Base-by-base conservation (phyloP, 2,329 filamentous ascomycete species). In the Orbilia quercus region DNA sequence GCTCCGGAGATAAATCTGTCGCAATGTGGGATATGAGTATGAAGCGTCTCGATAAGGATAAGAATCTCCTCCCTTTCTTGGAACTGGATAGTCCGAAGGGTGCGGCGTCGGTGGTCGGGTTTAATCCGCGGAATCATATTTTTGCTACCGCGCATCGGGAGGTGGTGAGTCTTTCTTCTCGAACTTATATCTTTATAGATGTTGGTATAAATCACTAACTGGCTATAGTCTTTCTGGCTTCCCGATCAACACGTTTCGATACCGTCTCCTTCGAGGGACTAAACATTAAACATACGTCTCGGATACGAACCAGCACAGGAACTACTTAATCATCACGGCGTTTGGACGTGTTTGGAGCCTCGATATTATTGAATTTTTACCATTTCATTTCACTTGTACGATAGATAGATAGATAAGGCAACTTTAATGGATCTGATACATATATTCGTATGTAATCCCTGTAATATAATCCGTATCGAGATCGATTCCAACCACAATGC, bases 51-150 rank as follows among this genome's bases (percentile, higher is more conserved):
- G 80, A 83, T 6, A 83, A 86, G 36, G 85, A 85, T 77, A 86
- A 87, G 78, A 82, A 86, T 1, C 79, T 92, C 62, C 85, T 86
- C 42, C 90, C 91, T 55, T 85, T 82, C 48, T 85, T 85, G 80
- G 87, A 86, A 50, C 76, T 81, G 75, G 79, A 81, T 47, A 76
- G 59, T 80, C 82, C 73, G 78, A 86, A 85, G 82, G 88, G 84
- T 79, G 88, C 87, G 81, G 87, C 87, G 2, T 90, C 90, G 0
- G 85, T 96, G 11, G 84, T 96, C 44, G 91, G 90, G 20, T 95
- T 92, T 80, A 98, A 97, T 79, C 95, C 93, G 23, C 86, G 93
- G 54, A 95, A 90, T 81, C 97, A 98, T 81, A 89, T 97, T 83
- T 86, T 98, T 76, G 93, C 92, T 7, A 95, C 90, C 47, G 95